Conservation (phyloP, 768 basidiomycete genomes). For the Nidularia sp. region DNA sequence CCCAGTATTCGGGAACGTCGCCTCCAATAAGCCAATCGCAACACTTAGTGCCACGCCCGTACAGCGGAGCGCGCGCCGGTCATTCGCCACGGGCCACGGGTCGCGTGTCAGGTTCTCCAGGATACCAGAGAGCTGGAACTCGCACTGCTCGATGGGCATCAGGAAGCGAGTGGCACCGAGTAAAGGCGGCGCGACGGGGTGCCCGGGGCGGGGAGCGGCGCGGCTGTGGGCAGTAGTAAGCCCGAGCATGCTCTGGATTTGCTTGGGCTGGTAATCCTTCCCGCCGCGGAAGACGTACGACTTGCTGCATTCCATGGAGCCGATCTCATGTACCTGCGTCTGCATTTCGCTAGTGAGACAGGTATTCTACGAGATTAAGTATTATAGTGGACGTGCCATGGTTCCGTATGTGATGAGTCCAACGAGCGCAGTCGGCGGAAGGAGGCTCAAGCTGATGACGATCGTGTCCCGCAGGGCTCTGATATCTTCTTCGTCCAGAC, state of each 20-base stretch:
- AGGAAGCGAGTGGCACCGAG: conserved; percentile 90
- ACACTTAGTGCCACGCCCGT: conserved; percentile 94
- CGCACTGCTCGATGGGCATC: conserved; percentile 86
- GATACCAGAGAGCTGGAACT: conserved; percentile 94
- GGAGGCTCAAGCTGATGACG: conserved; percentile 86
- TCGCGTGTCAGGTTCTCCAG: conserved; percentile 84
- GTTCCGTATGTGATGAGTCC: conserved; percentile 96
- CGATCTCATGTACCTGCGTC: conserved; percentile 98
- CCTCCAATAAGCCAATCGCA: conserved; percentile 89
- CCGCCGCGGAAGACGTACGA: conserved; percentile 98
- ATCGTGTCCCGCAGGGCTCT: conserved; percentile 94
- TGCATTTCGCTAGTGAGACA: conserved; percentile 20
- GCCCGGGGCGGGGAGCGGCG: conserved; percentile 83
- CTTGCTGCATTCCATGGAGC: conserved; percentile 93
- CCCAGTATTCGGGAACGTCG: conserved; percentile 93
- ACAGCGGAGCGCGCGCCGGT: conserved; percentile 89
- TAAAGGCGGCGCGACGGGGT: conserved; percentile 74
- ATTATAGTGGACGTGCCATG: conserved; percentile 58
- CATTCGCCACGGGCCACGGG: conserved; percentile 96
- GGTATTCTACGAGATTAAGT: neutral
- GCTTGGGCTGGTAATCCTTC: conserved; percentile 94
- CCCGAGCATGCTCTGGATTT: conserved; percentile 98
- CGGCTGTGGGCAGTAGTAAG: conserved; percentile 67
- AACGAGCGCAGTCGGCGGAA: conserved; percentile 92
- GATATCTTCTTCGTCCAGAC: conserved; percentile 92